A percentile compares a stretch with the other conserved stretches of the same genome.
phyloP scores from a whole-genome alignment of 2,329 filamentous ascomycete species.

The Aspergillus sp. region DNA sequence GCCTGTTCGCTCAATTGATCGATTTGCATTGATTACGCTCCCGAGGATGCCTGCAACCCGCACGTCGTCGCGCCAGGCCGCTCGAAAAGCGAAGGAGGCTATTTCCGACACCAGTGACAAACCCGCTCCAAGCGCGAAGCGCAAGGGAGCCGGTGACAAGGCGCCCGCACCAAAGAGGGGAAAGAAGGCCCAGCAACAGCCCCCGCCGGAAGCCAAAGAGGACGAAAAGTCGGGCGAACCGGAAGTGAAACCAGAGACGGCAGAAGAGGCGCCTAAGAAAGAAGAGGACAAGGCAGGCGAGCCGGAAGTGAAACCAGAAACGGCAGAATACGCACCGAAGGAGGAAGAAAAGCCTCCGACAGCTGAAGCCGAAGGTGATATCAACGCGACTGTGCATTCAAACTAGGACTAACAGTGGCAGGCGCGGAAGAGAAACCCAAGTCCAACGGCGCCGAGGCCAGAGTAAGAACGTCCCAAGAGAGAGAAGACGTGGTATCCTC shows the following conservation, averaged over 20 bases:
- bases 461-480: conserved; percentile 42
- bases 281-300: conserved; percentile 1
- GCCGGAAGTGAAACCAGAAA: conserved; percentile 1
- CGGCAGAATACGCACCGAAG: conserved; percentile 6
- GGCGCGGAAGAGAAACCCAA: conserved; percentile 10
- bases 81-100: conserved; percentile 35
- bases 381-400: background rate
- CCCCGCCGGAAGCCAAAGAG: conserved; percentile 1
- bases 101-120: conserved; percentile 23
- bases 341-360: conserved; percentile 5
- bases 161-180: conserved; percentile 28
- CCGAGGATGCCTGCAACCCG: conserved; percentile 22
- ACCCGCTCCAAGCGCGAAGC: conserved; percentile 26
- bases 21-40: background rate
- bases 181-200: conserved; percentile 20
- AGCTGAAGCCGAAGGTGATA: conserved; percentile 5
- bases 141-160: conserved; percentile 25
- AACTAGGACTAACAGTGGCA: background rate
- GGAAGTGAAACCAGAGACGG: conserved; percentile 2
- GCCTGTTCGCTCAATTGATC: conserved; percentile 1
- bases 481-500: conserved; percentile 46
- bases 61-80: conserved; percentile 35
- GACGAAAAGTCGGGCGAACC: background rate
- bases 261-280: conserved; percentile 6
- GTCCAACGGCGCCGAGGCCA: conserved; percentile 20